Base-by-base conservation (phyloP, 192 early-diverging fungal species). In the Chytriomyces sp. region DNA sequence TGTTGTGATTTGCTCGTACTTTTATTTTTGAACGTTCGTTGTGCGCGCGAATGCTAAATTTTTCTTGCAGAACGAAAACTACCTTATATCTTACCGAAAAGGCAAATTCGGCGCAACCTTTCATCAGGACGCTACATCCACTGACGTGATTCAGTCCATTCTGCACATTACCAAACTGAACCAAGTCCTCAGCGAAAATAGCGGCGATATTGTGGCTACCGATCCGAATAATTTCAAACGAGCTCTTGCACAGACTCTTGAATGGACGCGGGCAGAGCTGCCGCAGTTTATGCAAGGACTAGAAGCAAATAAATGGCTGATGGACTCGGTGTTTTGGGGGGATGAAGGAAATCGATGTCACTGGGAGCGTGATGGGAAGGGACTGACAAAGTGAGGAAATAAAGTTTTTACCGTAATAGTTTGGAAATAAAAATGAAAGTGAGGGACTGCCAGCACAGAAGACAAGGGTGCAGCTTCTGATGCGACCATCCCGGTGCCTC, bases 131-230 rank as follows among this genome's bases (percentile, higher is more conserved):
- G 88, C 86, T 7, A 70, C 77, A 9, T 75, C 83, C 13, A 81
- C 85, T 47, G 91, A 92, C 79, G 83, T 91, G 3, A 86, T 91
- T 28, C 87, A 85, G 75, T 82, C 88, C 7, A 81, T 91, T 53
- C 71, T 92, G 10, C 88, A 92, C 78, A 79, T 89, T 26, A 73
- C 82, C 23, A 78, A 76, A 61, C 61, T 76, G 48, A 24, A 53
- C 35, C 47, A 60, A 67, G 67, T 35, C 49, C 35, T 49, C 5
- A 64, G 65, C 63, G 35, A 64, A 16, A 50, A 47, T 16, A 9
- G 18, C 18, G 61, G 5, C 0, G 69, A 61, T 7, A 48, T 48
- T 43, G n/a, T 48, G 3, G 35, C 8, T 11, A 35, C 47, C 0
- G 62, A 76, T 28, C 79, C 78, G 79, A 75, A 79, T 3, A 23